Percentiles rank a stretch among this genome's conserved stretches.
Conservation (phyloP, 768 basidiomycete species). For the Tephrocybe rancida region DNA sequence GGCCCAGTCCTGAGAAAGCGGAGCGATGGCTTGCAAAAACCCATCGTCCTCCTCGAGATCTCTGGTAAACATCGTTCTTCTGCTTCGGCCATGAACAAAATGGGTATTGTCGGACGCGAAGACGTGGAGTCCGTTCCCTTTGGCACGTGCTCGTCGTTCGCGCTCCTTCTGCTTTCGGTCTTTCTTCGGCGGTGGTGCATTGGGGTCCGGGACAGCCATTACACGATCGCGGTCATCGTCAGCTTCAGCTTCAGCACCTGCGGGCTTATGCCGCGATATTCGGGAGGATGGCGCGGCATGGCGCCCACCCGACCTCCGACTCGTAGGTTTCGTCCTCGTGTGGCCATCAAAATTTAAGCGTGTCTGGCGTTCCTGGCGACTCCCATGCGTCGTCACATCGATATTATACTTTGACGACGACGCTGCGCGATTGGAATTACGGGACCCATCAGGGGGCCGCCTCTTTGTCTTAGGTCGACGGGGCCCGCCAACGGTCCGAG, state of each 20-base stretch:
- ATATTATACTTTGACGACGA: slow-evolving; percentile 24
- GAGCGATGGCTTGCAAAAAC: slow-evolving; percentile 43
- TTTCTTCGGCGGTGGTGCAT: slow-evolving; percentile 23
- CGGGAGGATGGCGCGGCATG: background rate
- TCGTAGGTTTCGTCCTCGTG: background rate
- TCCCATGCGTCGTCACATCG: slow-evolving; percentile 42
- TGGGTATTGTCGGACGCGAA: slow-evolving; percentile 38
- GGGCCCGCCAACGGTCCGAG: slow-evolving; percentile 30
- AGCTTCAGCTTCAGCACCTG: slow-evolving; percentile 52
- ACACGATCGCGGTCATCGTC: slow-evolving; percentile 6
- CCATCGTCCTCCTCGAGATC: slow-evolving; percentile 49
- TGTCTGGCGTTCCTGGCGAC: slow-evolving; percentile 39
- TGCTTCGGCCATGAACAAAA: slow-evolving; percentile 39
- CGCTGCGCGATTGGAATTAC: background rate
- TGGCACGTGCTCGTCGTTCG: slow-evolving; percentile 26
- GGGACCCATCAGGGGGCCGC: slow-evolving; percentile 1
- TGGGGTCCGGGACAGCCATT: slow-evolving; percentile 13
- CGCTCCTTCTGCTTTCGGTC: slow-evolving; percentile 29
- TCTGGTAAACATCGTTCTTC: slow-evolving; percentile 36
- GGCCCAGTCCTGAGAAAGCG: slow-evolving; percentile 21
- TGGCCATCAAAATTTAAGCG: slow-evolving; percentile 35
- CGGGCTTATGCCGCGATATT: slow-evolving; percentile 20
- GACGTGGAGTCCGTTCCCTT: slow-evolving; percentile 35
- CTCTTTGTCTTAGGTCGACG: slow-evolving; percentile 16
- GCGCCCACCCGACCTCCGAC: background rate